Conservation (phyloP, 2,329 filamentous ascomycete species). For the Lizonia empirigonia region DNA sequence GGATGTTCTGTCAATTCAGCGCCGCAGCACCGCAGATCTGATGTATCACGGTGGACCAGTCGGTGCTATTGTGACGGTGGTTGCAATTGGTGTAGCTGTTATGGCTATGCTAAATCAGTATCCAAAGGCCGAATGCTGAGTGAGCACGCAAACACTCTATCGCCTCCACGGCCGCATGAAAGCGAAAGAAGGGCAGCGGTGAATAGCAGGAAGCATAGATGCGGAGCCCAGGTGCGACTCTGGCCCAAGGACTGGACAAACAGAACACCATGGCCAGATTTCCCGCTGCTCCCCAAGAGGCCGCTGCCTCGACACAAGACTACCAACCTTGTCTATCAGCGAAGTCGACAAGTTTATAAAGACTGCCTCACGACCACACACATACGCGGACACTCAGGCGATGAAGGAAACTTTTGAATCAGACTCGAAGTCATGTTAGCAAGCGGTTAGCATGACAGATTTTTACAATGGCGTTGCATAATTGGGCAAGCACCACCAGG, state of each 20-base stretch:
- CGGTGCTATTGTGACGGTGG: constrained; percentile 48
- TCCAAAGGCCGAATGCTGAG: constrained; percentile 54
- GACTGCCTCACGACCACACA: background rate
- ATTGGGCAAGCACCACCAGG: constrained; percentile 3
- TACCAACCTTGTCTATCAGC: background rate
- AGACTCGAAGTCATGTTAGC: background rate
- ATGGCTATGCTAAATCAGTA: constrained; percentile 52
- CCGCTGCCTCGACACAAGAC: background rate
- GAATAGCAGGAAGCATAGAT: constrained; percentile 1
- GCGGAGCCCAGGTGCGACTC: background rate
- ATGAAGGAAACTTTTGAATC: constrained; percentile 6
- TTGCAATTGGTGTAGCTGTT: constrained; percentile 49
- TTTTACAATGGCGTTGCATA: constrained; percentile 10
- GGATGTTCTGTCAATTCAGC: constrained; percentile 35
- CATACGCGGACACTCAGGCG: background rate
- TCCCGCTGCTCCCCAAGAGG: background rate
- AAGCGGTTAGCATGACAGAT: background rate
- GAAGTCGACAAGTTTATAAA: background rate
- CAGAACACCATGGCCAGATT: background rate
- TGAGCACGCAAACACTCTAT: constrained; percentile 1
- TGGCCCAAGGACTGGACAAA: background rate
- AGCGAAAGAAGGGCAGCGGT: constrained; percentile 17
- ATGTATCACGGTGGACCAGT: constrained; percentile 47
- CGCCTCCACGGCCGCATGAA: constrained; percentile 7
- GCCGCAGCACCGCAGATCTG: constrained; percentile 34